Conservation (phyloP, 2,329 filamentous ascomycete species). For the Penicillium polonicum region DNA sequence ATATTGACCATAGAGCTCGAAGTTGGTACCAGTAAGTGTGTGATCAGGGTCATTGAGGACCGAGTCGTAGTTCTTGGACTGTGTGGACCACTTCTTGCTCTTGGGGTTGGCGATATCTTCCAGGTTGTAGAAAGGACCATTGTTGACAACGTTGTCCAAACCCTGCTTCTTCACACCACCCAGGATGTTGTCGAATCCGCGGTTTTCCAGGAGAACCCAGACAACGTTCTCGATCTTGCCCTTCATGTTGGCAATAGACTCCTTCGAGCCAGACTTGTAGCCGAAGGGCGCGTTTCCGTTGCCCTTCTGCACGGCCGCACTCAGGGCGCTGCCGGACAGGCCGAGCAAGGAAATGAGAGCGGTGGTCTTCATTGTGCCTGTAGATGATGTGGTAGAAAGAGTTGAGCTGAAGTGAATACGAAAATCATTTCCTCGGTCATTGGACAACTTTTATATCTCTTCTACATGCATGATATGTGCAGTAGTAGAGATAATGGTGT, state of each 20-base stretch:
- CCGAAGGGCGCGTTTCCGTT: conserved; percentile 14
- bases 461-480: background rate
- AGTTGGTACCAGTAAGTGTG: conserved; percentile 41
- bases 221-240: conserved; percentile 37
- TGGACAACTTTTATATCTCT: conserved; percentile 15
- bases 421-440: conserved; percentile 14
- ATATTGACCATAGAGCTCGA: conserved; percentile 42
- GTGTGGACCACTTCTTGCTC: conserved; percentile 29
- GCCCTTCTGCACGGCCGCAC: conserved; percentile 14
- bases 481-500: background rate
- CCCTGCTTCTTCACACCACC: conserved; percentile 39
- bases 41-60: conserved; percentile 43
- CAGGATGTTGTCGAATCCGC: conserved; percentile 37
- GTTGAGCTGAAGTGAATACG: conserved; percentile 4
- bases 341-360: conserved; percentile 20
- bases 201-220: conserved; percentile 42
- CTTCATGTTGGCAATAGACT: conserved; percentile 35
- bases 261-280: conserved; percentile 31
- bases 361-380: conserved; percentile 21
- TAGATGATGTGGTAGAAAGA: conserved; percentile 2
- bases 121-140: conserved; percentile 42
- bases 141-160: conserved; percentile 42
- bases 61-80: conserved; percentile 40
- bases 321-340: conserved; percentile 18
- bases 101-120: conserved; percentile 29